Conservation (phyloP, 768 basidiomycete genomes). For the Leccinum sublutescens region DNA sequence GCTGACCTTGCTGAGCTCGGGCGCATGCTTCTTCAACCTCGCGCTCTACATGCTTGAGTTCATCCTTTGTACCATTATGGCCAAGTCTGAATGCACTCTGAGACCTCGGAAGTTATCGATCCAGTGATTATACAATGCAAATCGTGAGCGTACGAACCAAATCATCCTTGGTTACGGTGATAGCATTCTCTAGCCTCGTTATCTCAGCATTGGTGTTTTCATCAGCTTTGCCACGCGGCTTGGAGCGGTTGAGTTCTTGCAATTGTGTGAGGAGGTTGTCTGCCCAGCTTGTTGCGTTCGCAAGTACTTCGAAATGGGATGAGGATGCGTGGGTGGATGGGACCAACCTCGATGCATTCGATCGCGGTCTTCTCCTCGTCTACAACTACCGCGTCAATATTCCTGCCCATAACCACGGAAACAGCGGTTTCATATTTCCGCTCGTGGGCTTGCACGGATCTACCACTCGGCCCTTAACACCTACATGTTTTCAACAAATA, state of each 20-base stretch:
- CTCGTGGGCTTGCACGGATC: conserved; percentile 93
- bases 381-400: conserved; percentile 94
- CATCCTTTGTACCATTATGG: conserved; percentile 75
- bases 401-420: conserved; percentile 87
- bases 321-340: not conserved
- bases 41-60: conserved; percentile 76
- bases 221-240: conserved; percentile 81
- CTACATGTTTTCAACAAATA: conserved; percentile 35
- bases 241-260: conserved; percentile 79
- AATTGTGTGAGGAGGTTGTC: conserved; percentile 74
- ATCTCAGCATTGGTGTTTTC: conserved; percentile 77
- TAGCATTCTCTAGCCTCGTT: conserved; percentile 73
- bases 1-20: conserved; percentile 69
- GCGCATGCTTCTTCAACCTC: conserved; percentile 62
- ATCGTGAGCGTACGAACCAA: conserved; percentile 47
- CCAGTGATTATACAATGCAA: not conserved
- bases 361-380: conserved; percentile 97
- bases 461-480: conserved; percentile 88
- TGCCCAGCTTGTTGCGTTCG: conserved; percentile 92
- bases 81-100: conserved; percentile 77
- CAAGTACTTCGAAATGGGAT: conserved; percentile 65
- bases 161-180: conserved; percentile 77
- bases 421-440: conserved; percentile 92
- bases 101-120: not conserved
- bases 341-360: conserved; percentile 87